These are phyloP conservation scores for Zygosaccharomyces bailii DNA, from an alignment of 805 yeast species.

Conservation along the genomic window DNA sequence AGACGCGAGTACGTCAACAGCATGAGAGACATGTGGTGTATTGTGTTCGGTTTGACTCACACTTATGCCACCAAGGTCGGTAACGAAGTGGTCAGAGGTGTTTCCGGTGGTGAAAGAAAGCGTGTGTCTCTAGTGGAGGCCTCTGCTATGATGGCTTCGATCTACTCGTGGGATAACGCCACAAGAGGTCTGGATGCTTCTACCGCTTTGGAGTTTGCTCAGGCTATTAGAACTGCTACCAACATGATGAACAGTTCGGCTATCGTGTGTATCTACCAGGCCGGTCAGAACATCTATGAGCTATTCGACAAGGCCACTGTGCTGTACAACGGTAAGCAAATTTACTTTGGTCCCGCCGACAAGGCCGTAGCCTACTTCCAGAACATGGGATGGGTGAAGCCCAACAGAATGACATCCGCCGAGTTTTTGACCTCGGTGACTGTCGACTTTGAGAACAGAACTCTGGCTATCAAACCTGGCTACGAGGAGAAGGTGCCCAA, in stretches of 20 bases:
- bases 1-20: constrained; percentile 40
- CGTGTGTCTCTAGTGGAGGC: constrained; percentile 70
- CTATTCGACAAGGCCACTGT: constrained; percentile 60
- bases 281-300: constrained; percentile 60
- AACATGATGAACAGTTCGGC: constrained; percentile 55
- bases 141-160: constrained; percentile 48
- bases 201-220: constrained; percentile 62
- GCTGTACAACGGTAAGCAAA: constrained; percentile 57
- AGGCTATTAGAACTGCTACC: constrained; percentile 57
- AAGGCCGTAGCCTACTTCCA: constrained; percentile 53
- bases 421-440: constrained; percentile 66
- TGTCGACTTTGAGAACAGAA: constrained; percentile 57
- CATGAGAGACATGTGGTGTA: constrained; percentile 40
- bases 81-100: constrained; percentile 64
- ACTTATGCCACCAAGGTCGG: constrained; percentile 63
- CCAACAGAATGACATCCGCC: constrained; percentile 63
- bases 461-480: constrained; percentile 43
- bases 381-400: constrained; percentile 60
- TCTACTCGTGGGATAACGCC: constrained; percentile 66
- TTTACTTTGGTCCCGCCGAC: constrained; percentile 53
- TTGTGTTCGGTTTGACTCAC: constrained; percentile 54
- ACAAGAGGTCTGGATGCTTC: constrained; percentile 71
- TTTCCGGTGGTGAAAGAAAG: constrained; percentile 71
- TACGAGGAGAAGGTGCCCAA: constrained; percentile 50
- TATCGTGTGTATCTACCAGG: constrained; percentile 64